Base-by-base conservation (phyloP, 2,329 filamentous ascomycete species). In the Seiridium unicorne region DNA sequence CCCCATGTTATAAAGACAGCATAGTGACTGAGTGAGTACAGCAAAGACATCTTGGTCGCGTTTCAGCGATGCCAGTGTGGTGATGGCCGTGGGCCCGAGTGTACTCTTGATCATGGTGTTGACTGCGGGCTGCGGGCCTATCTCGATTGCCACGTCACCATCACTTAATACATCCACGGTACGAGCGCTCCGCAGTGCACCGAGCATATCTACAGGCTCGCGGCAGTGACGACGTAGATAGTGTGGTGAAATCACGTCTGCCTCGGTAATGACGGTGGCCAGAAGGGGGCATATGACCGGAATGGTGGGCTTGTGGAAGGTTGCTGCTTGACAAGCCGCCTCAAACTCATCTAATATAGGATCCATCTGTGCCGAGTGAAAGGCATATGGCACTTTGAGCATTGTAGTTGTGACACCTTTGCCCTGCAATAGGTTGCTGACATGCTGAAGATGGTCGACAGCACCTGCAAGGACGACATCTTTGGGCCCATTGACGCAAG, bases 401-500 rank as follows among this genome's bases (percentile, higher is more conserved):
- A 40, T 11, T 13, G 47, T 61, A 1, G 38, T 34, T 26, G 18
- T 26, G 2, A 2, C 18, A 26, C 40, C 47, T 58, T n/a, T 53
- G n/a, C n/a, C 59, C 55, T 6, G 54, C 44, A 36, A 38, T 35
- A 18, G 38, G 4, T 31, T n/a, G 5, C 46, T 40, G 1, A 26
- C 26, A 11, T n/a, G 40, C 18, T 31, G 5, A 18, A 60, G 42
- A 26, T 40, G 38, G n/a, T 57, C 46, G 18, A 35, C 48, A 13
- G 42, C 34, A 7, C 51, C 58, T 8, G 51, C 58, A 34, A 93
- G 77, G 3, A 93, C 91, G 10, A 86, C 92, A 68, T 91, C 89
- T 57, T 84, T 79, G 0, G 86, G 85, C 0, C 87, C 84, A 67
- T 94, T 94, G 70, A 91, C 81, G 76, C 91, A 93, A 11, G 90